Percentiles rank a stretch among this genome's conserved stretches.
Conservation (phyloP, 805 yeast genomes). For the Barnettozyma pratensis region DNA sequence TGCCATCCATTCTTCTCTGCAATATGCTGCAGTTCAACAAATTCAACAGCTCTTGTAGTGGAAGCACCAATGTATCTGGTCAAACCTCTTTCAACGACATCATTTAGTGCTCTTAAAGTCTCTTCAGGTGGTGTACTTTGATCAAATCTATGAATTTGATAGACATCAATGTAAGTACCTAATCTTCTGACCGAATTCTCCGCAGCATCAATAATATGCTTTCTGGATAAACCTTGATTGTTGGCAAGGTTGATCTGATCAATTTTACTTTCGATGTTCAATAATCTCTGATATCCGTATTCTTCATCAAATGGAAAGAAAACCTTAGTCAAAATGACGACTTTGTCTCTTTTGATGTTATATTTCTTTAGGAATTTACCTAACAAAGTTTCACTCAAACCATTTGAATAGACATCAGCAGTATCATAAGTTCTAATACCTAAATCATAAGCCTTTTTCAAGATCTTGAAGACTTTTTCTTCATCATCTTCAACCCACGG, state of each 20-base stretch:
- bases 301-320: constrained; percentile 15
- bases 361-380: constrained; percentile 49
- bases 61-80: constrained; percentile 60
- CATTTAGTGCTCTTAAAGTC: constrained; percentile 48
- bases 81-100: constrained; percentile 40
- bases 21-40: constrained; percentile 45
- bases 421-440: constrained; percentile 49
- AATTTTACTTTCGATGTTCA: constrained; percentile 1
- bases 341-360: constrained; percentile 46
- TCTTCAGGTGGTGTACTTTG: constrained; percentile 42
- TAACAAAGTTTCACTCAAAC: constrained; percentile 41
- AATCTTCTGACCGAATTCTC: constrained; percentile 37
- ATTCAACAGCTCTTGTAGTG: constrained; percentile 50
- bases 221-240: constrained; percentile 36
- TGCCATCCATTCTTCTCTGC: constrained; percentile 55
- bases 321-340: constrained; percentile 48
- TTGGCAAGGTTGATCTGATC: constrained; percentile 26
- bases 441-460: constrained; percentile 42
- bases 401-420: constrained; percentile 44
- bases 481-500: constrained; percentile 46
- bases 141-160: constrained; percentile 57
- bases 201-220: constrained; percentile 41
- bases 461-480: constrained; percentile 35
- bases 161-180: constrained; percentile 49
- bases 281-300: constrained; percentile 6